Base-by-base conservation (phyloP, 2,329 filamentous ascomycete species). In the Kalmusia sp. region DNA sequence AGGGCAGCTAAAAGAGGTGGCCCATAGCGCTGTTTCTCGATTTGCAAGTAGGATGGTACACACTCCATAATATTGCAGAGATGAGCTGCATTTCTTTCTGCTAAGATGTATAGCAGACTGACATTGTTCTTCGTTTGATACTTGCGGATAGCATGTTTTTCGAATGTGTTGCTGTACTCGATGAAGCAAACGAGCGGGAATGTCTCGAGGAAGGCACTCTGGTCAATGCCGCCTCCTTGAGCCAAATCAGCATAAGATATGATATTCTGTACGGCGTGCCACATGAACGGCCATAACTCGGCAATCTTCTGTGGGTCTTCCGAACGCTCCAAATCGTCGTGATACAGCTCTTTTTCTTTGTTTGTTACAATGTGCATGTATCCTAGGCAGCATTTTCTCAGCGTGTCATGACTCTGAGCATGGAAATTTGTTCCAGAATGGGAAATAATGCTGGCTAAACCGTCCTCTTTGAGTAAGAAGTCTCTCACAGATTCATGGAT, bases 321-420 rank as follows among this genome's bases (percentile, higher is more conserved):
- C 15, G 34, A n/a, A 19, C 2, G 19, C 15, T 34, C 14, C 31
- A n/a, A 5, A 34, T 33, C 30, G 15, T 33, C 15, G n/a, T n/a
- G n/a, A n/a, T n/a, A n/a, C n/a, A n/a, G n/a, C n/a, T n/a, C n/a
- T n/a, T n/a, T n/a, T n/a, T n/a, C n/a, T n/a, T n/a, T n/a, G n/a
- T n/a, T n/a, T n/a, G n/a, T n/a, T n/a, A n/a, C 57, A 4, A 64
- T 40, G 9, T 47, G 59, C 11, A 82, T 52, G 49, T 82, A 79
- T 1, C 40, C 45, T 1, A 65, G 48, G 55, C 81, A 84, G 47
- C 74, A 78, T 40, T 73, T 39, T 54, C 77, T 82, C 4, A 82
- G 62, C 6, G 44, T 58, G 1, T 81, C 74, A 37, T 84, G 70
- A 40, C 77, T 71, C 33, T 51, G 41, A 1, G 65, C 61, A 30